Percentiles rank a stretch among this genome's conserved stretches.
Evolutionary conservation across 1,284 basidiomycete genomes (phyloP).

Genomic region (Farysia itapuensis): DNA sequence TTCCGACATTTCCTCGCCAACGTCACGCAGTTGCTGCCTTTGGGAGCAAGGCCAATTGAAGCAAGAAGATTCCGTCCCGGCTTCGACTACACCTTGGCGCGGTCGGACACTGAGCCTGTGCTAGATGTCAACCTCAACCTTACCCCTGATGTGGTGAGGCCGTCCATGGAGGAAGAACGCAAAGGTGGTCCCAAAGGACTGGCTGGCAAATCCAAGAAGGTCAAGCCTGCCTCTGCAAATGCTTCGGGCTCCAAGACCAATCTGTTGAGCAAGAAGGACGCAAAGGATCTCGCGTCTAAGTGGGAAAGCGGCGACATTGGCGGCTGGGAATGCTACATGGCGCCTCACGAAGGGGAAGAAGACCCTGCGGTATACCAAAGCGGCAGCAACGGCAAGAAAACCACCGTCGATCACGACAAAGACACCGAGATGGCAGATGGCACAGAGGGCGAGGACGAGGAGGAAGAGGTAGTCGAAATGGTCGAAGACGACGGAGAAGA

Average conservation of each 20-base stretch:
- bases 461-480: constrained; percentile 53
- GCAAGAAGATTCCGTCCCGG: constrained; percentile 88
- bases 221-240: constrained; percentile 6
- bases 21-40: constrained; percentile 75
- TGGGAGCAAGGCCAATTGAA: constrained; percentile 69
- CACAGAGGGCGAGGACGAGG: constrained; percentile 61
- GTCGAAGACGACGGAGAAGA: constrained; percentile 54
- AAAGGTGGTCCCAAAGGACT: constrained; percentile 47
- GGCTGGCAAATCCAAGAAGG: constrained; percentile 49
- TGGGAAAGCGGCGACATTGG: constrained; percentile 83
- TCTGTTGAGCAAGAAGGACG: constrained; percentile 35
- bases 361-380: constrained; percentile 81
- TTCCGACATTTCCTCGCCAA: constrained; percentile 88
- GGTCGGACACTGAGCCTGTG: constrained; percentile 74
- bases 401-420: constrained; percentile 26
- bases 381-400: constrained; percentile 58
- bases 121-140: constrained; percentile 87
- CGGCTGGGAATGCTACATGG: constrained; percentile 97
- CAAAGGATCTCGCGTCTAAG: constrained; percentile 55
- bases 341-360: constrained; percentile 81
- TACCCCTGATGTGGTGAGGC: constrained; percentile 68
- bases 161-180: constrained; percentile 40
- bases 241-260: not conserved
- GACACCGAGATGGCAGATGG: constrained; percentile 61
- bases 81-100: constrained; percentile 91